Conservation (phyloP, 78 protist species). For the Dictyostelium brefeldianum region DNA sequence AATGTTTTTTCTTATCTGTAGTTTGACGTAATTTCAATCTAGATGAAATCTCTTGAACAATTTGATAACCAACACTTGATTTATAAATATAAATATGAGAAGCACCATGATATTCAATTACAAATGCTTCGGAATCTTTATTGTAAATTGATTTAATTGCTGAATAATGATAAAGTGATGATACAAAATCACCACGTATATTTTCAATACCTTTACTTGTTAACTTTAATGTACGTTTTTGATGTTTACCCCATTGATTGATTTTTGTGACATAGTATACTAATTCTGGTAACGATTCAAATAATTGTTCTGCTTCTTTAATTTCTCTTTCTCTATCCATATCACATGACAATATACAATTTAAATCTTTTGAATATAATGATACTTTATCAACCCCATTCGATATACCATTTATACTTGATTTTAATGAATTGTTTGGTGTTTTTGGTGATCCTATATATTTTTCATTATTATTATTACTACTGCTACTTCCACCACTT, state of each 20-base stretch:
- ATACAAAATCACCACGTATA: conserved; percentile 46
- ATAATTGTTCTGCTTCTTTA: conserved; percentile 64
- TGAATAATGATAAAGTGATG: conserved; percentile 43
- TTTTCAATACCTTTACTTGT: conserved; percentile 68
- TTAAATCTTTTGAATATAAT: conserved; percentile 31
- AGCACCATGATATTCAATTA: conserved; percentile 57
- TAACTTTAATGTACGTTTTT: conserved; percentile 34
- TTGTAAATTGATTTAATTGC: conserved; percentile 50
- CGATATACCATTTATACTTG: conserved; percentile 49
- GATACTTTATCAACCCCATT: conserved; percentile 35
- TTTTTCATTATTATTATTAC: background rate
- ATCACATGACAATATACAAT: conserved; percentile 45
- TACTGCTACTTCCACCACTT: background rate
- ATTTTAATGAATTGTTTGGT: conserved; percentile 7
- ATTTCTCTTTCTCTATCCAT: conserved; percentile 69
- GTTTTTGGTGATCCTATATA: conserved; percentile 11
- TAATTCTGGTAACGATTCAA: conserved; percentile 47
- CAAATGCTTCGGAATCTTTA: conserved; percentile 65
- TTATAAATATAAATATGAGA: conserved; percentile 51
- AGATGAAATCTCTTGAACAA: conserved; percentile 62
- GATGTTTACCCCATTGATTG: conserved; percentile 81
- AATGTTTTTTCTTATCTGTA: conserved; percentile 57
- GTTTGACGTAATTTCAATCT: conserved; percentile 29
- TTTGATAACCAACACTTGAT: conserved; percentile 61
- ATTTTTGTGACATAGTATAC: conserved; percentile 56